These are phyloP conservation scores for Fraxinus angustifolia DNA, from an alignment of 305 asterid genomes.

Conservation along the genomic window DNA sequence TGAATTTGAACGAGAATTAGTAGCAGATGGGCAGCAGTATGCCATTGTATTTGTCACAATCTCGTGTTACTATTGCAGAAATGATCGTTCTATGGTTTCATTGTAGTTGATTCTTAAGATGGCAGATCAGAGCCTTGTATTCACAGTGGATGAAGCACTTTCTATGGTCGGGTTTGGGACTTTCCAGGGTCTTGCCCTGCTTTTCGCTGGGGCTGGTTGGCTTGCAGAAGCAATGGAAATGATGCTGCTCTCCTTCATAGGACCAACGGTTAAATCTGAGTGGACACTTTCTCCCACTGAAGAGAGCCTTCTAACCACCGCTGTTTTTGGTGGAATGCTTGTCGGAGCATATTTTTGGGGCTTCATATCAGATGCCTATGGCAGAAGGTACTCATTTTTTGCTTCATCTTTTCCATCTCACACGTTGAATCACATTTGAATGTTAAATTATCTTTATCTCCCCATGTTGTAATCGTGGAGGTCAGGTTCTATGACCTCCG, in stretches of 20 bases:
- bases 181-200: conserved; percentile 60
- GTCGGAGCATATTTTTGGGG: conserved; percentile 78
- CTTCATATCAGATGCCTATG: conserved; percentile 57
- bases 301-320: conserved; percentile 70
- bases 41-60: neutral
- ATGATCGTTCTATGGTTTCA: neutral
- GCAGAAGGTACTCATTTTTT: conserved; percentile 52
- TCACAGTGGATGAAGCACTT: conserved; percentile 79
- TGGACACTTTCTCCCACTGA: conserved; percentile 73
- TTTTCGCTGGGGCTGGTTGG: conserved; percentile 74
- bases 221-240: conserved; percentile 77
- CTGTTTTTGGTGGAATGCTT: conserved; percentile 84
- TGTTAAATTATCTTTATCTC: neutral
- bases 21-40: neutral
- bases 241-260: conserved; percentile 78
- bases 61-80: neutral
- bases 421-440: neutral
- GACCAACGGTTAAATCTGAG: conserved; percentile 65
- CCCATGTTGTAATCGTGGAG: neutral
- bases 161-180: conserved; percentile 64
- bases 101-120: conserved; percentile 9
- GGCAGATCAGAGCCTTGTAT: conserved; percentile 34
- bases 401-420: neutral
- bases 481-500: neutral
- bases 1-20: neutral